phyloP scores from a whole-genome alignment of 2,329 filamentous ascomycete genomes.

The Didymella segeticola region DNA sequence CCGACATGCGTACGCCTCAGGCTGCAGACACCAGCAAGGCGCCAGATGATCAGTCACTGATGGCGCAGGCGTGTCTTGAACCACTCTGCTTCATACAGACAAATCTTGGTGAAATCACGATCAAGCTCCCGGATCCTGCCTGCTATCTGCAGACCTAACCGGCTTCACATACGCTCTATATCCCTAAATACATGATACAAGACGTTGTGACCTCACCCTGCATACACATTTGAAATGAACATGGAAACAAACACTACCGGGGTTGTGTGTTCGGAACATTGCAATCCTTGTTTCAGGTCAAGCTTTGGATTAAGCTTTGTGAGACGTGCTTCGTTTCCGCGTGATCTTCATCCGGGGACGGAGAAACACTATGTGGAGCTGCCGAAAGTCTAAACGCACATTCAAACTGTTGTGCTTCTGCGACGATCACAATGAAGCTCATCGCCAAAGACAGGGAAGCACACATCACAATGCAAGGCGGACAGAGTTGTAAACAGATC shows the following conservation, averaged over 20 bases:
- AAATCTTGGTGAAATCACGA: too few species aligned
- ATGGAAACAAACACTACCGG: not conserved
- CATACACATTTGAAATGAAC: too few species aligned
- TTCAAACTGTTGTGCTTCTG: not conserved
- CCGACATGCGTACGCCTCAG: not conserved
- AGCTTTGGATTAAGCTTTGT: conserved; percentile 10
- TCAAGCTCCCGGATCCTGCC: too few species aligned
- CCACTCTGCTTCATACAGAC: too few species aligned
- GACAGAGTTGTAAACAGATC: conserved; percentile 5
- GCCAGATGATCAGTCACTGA: not conserved
- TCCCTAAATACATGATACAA: too few species aligned
- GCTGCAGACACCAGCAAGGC: not conserved
- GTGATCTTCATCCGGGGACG: not conserved
- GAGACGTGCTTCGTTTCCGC: conserved; percentile 18
- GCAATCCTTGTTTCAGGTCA: conserved; percentile 2
- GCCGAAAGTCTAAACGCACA: conserved; percentile 4
- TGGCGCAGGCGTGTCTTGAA: not conserved
- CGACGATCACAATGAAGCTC: too few species aligned
- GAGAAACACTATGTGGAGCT: not conserved
- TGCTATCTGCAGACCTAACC: too few species aligned
- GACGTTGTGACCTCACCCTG: too few species aligned
- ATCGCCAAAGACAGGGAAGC: not conserved
- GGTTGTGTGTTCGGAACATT: not conserved
- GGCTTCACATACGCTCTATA: too few species aligned
- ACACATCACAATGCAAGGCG: conserved; percentile 1